Percentiles rank a stretch among this genome's conserved stretches.
Conservation (phyloP, 306 rosid species). For the Malus fusca region DNA sequence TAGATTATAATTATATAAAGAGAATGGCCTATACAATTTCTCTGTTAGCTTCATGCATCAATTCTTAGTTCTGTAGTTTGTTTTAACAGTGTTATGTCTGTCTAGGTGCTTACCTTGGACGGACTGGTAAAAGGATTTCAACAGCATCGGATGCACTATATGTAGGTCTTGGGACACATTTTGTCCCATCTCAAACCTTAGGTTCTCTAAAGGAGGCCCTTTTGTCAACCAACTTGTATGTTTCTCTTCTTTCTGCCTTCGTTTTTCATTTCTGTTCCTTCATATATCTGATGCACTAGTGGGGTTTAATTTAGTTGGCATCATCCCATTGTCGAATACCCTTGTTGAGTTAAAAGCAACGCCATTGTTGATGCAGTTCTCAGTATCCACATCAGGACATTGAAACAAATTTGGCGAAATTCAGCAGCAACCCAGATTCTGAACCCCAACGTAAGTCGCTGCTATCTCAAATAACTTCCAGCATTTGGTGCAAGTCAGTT, state of each 20-base stretch:
- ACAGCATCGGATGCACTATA: conserved; percentile 83
- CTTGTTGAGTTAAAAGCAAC: not conserved
- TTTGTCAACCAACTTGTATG: conserved; percentile 66
- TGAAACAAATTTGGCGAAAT: conserved; percentile 54
- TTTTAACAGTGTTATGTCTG: conserved; percentile 8
- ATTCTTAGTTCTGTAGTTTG: not conserved
- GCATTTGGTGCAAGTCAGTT: conserved; percentile 52
- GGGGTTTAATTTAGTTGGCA: not conserved
- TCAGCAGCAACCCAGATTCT: conserved; percentile 63
- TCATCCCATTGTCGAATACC: not conserved
- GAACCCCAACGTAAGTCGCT: conserved; percentile 57
- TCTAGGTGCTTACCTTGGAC: conserved; percentile 88
- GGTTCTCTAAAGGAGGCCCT: conserved; percentile 76
- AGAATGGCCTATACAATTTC: conserved; percentile 5
- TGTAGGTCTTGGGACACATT: conserved; percentile 89
- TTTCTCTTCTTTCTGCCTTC: conserved; percentile 7
- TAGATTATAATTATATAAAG: not conserved
- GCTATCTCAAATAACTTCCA: conserved; percentile 26
- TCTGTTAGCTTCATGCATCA: conserved; percentile 9
- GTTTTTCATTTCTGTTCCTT: not conserved
- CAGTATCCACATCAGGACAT: conserved; percentile 80
- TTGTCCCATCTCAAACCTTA: conserved; percentile 78
- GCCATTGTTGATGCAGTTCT: conserved; percentile 44
- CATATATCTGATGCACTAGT: not conserved
- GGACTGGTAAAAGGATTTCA: conserved; percentile 85